These are phyloP conservation scores for Aspergillus indologenus DNA, from an alignment of 495 filamentous ascomycete genomes.

Conservation along the genomic window DNA sequence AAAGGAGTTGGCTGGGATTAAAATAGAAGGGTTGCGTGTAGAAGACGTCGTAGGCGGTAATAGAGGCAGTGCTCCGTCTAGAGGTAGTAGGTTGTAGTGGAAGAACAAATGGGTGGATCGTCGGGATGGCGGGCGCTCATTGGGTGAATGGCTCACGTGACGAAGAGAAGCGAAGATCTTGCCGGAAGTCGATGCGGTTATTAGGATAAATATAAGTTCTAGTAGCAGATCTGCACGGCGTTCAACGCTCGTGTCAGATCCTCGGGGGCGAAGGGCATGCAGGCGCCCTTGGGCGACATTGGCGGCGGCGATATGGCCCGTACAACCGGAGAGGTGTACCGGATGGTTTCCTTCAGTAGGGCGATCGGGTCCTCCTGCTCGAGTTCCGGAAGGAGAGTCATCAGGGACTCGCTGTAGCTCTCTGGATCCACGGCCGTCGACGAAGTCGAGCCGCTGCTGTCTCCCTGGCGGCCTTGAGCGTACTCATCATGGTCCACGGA, in stretches of 20 bases:
- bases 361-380: constrained; percentile 31
- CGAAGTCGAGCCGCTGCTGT: constrained; percentile 33
- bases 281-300: constrained; percentile 29
- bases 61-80: background rate
- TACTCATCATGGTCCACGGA: constrained; percentile 22
- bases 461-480: constrained; percentile 27
- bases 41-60: background rate
- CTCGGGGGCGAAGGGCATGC: constrained; percentile 38
- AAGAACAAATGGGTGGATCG: constrained; percentile 1
- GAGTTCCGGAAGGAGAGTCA: constrained; percentile 36
- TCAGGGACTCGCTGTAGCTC: constrained; percentile 40
- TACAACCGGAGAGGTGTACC: constrained; percentile 34
- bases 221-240: constrained; percentile 40
- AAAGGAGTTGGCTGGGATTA: background rate
- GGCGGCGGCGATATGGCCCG: constrained; percentile 32
- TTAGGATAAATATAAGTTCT: constrained; percentile 12
- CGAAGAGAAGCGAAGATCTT: constrained; percentile 13
- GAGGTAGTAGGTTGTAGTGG: background rate
- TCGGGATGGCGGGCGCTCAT: background rate
- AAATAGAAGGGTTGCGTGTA: background rate
- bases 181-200: constrained; percentile 14
- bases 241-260: constrained; percentile 43
- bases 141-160: constrained; percentile 2
- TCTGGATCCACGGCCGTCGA: constrained; percentile 40
- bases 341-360: constrained; percentile 37